A percentile compares a stretch with the other conserved stretches of the same genome.
phyloP scores from a whole-genome alignment of 345 rosid species.

The rapeseed (Brassica napus) region Da-Ae NC_063442.1:32629001-32629500 shows the following conservation, averaged over 20 bases:
- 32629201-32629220: conserved; percentile 17
- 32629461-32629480: conserved; percentile 73
- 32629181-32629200: not conserved
- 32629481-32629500: conserved; percentile 88
- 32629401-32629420: too few relatives aligned
- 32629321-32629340: conserved; percentile 85
- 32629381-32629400: conserved; percentile 61
- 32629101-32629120: conserved; percentile 69
- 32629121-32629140: conserved; percentile 77
- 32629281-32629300: conserved; percentile 79
- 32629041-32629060: conserved; percentile 13
- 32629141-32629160: conserved; percentile 81
- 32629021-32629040: not conserved
- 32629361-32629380: conserved; percentile 73
- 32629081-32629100: conserved; percentile 81
- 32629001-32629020: not conserved
- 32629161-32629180: conserved; percentile 51
- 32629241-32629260: conserved; percentile 67
- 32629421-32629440: too few relatives aligned
- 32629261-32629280: conserved; percentile 68
- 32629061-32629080: conserved; percentile 79
- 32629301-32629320: conserved; percentile 94
- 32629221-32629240: not conserved
- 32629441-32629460: too few relatives aligned
- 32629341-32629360: conserved; percentile 90